These are phyloP conservation scores for Pseudopithomyces maydicus DNA, from an alignment of 2,329 filamentous ascomycete genomes.

Conservation along the genomic window DNA sequence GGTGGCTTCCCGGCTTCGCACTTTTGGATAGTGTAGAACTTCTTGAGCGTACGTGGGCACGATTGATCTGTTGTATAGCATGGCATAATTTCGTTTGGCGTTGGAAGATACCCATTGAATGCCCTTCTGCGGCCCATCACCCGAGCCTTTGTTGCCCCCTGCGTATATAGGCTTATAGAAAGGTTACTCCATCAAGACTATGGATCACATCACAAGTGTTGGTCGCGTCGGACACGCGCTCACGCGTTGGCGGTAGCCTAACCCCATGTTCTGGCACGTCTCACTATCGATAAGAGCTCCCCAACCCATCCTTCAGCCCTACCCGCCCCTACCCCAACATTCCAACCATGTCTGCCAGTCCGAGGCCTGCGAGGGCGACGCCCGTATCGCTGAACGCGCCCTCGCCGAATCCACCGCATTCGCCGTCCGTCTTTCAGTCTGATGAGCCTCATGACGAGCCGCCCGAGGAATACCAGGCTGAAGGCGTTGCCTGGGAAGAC, in stretches of 20 bases:
- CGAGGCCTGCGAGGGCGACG: slow-evolving; percentile 23
- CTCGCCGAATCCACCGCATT: slow-evolving; percentile 34
- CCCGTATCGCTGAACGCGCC: slow-evolving; percentile 20
- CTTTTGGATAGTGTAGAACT: too few species aligned
- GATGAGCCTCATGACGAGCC: slow-evolving; percentile 29
- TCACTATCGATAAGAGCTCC: slow-evolving; percentile 28
- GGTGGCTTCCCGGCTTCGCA: too few species aligned
- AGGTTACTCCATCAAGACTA: background rate
- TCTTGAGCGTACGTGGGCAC: background rate
- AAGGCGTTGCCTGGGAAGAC: slow-evolving; percentile 21
- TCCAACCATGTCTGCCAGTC: slow-evolving; percentile 35
- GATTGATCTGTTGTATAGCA: background rate
- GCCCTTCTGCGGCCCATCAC: background rate
- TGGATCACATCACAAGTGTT: too few species aligned
- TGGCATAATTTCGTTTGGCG: slow-evolving; percentile 10
- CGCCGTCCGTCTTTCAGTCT: slow-evolving; percentile 14
- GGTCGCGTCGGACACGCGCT: background rate
- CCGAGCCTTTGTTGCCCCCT: background rate
- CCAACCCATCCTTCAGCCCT: slow-evolving; percentile 21
- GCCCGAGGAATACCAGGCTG: slow-evolving; percentile 23
- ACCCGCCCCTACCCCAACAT: slow-evolving; percentile 17
- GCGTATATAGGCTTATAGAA: background rate
- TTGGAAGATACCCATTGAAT: slow-evolving; percentile 30
- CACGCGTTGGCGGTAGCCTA: background rate
- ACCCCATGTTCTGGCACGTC: background rate